Conservation (phyloP, 2,329 filamentous ascomycete species). For the Penicillium sp. region DNA sequence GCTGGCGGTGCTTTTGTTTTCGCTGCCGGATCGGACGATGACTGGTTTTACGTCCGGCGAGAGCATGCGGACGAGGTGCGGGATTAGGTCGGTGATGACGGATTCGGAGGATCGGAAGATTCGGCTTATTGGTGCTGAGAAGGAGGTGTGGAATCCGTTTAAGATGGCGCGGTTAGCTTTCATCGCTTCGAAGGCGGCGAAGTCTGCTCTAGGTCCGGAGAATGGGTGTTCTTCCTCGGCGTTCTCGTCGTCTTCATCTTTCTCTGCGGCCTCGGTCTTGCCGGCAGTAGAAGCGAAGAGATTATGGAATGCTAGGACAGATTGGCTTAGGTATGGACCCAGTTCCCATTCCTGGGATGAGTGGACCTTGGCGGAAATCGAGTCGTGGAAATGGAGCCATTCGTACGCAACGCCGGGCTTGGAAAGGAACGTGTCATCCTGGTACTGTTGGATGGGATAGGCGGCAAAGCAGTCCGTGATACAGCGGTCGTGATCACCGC, state of each 20-base stretch:
- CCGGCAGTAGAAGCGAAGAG: conserved; percentile 78
- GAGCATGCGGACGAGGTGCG: conserved; percentile 81
- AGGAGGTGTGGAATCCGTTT: conserved; percentile 70
- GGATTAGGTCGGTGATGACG: conserved; percentile 80
- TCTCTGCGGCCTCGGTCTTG: conserved; percentile 51
- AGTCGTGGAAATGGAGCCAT: conserved; percentile 94
- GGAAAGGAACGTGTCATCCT: conserved; percentile 87
- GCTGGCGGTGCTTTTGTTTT: conserved; percentile 71
- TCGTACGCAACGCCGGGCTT: conserved; percentile 89
- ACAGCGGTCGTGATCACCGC: conserved; percentile 66
- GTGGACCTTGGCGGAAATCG: conserved; percentile 76
- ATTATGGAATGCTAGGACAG: conserved; percentile 86
- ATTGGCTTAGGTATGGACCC: conserved; percentile 81
- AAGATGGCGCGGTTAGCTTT: conserved; percentile 79
- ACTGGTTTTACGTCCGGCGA: conserved; percentile 91
- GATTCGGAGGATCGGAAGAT: conserved; percentile 79
- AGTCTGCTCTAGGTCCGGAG: conserved; percentile 80
- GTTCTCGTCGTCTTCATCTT: conserved; percentile 48
- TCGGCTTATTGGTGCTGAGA: conserved; percentile 73
- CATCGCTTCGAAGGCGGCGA: conserved; percentile 75
- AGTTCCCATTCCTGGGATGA: conserved; percentile 93
- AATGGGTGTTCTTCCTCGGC: conserved; percentile 69
- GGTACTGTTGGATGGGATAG: conserved; percentile 86
- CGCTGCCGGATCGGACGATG: conserved; percentile 72
- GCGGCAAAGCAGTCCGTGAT: conserved; percentile 76